phyloP scores from a whole-genome alignment of 2,329 filamentous ascomycete genomes.

The Trichoderma sp. region DNA sequence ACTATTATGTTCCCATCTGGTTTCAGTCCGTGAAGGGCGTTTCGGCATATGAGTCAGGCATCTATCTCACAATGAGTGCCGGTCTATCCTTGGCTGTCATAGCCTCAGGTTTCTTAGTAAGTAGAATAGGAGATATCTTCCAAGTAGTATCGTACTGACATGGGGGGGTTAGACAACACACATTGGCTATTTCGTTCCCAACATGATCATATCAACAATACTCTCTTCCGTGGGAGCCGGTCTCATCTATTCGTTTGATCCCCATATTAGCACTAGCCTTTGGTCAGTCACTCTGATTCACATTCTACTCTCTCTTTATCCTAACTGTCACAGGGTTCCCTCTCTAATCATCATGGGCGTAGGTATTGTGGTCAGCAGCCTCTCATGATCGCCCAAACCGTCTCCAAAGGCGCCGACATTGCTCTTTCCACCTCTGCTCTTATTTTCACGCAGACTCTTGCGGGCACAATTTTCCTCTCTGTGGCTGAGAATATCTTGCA shows the following conservation, averaged over 20 bases:
- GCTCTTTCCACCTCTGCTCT: conserved; percentile 16
- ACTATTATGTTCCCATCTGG: conserved; percentile 38
- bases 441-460: conserved; percentile 17
- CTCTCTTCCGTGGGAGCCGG: conserved; percentile 34
- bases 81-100: conserved; percentile 25
- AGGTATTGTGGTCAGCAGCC: conserved; percentile 38
- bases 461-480: conserved; percentile 13
- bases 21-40: conserved; percentile 40
- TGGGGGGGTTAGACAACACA: background rate
- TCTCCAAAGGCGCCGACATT: conserved; percentile 18
- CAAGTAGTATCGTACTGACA: background rate
- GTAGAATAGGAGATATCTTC: background rate
- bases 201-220: conserved; percentile 35
- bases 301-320: background rate
- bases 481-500: conserved; percentile 19
- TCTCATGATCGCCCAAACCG: conserved; percentile 17
- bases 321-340: background rate
- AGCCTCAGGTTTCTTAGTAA: background rate
- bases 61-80: conserved; percentile 23
- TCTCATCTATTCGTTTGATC: conserved; percentile 39
- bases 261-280: conserved; percentile 27
- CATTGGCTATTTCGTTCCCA: conserved; percentile 40
- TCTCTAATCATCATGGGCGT: conserved; percentile 35
- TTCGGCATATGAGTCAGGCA: conserved; percentile 30
- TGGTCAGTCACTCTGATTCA: background rate